Evolutionary conservation across 805 yeast genomes (phyloP).

Genomic region (Kazachstania bromeliacearum): DNA sequence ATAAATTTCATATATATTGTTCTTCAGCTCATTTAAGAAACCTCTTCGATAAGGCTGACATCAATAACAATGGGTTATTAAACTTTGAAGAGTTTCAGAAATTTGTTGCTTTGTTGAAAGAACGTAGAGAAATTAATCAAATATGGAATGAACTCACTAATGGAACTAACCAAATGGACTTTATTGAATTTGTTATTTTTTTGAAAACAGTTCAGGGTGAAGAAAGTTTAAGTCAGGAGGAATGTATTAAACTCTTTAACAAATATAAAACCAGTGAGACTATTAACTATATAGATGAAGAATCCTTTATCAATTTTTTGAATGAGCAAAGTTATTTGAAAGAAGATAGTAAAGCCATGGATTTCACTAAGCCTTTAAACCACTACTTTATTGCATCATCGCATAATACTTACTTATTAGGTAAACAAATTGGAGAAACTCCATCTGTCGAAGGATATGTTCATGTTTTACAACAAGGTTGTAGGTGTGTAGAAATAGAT

Average conservation of each 20-base stretch:
- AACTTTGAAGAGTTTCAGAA: constrained; percentile 64
- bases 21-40: constrained; percentile 35
- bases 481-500: constrained; percentile 91
- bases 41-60: constrained; percentile 48
- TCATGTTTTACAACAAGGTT: constrained; percentile 79
- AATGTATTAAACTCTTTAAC: constrained; percentile 29
- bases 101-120: constrained; percentile 61
- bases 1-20: constrained; percentile 63
- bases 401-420: constrained; percentile 85
- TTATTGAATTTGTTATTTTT: constrained; percentile 35
- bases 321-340: constrained; percentile 24
- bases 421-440: constrained; percentile 78
- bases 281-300: constrained; percentile 13
- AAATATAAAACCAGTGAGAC: constrained; percentile 28
- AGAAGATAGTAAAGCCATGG: constrained; percentile 16
- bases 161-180: constrained; percentile 17
- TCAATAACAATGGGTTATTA: constrained; percentile 40
- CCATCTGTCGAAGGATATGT: constrained; percentile 88
- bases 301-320: constrained; percentile 24
- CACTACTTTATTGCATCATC: constrained; percentile 89
- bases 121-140: constrained; percentile 47
- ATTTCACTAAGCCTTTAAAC: constrained; percentile 57
- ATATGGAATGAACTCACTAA: constrained; percentile 38
- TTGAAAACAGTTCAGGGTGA: constrained; percentile 42
- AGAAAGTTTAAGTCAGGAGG: constrained; percentile 17